These are phyloP conservation scores for Phytophthora quininea DNA, from an alignment of 352 stramenopile genomes.

Conservation along the genomic window DNA sequence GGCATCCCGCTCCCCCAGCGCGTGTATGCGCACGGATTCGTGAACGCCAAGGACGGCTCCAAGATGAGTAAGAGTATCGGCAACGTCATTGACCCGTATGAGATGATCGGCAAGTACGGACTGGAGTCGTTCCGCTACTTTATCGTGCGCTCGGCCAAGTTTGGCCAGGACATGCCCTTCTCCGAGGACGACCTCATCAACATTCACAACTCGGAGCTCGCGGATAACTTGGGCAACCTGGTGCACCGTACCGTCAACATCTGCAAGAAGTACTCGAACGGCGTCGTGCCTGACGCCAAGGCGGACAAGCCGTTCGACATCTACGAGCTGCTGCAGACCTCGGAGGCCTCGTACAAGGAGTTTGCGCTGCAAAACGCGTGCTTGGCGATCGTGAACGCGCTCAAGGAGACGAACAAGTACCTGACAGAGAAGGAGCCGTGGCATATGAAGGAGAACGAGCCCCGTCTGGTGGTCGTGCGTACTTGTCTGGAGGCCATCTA, in stretches of 20 bases:
- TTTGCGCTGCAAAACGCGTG: conserved; percentile 92
- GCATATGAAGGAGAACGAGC: conserved; percentile 94
- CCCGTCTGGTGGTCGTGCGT: conserved; percentile 91
- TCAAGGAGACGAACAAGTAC: conserved; percentile 97
- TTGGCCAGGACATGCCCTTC: conserved; percentile 96
- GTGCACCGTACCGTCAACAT: conserved; percentile 97
- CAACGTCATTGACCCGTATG: conserved; percentile 97
- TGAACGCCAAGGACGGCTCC: conserved; percentile 97
- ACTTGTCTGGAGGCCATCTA: conserved; percentile 98
- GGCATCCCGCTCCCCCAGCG: conserved; percentile 93
- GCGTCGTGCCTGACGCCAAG: conserved; percentile 62
- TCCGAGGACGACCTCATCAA: conserved; percentile 93
- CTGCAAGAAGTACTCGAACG: conserved; percentile 95
- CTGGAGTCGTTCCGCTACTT: conserved; percentile 97
- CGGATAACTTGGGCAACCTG: conserved; percentile 94
- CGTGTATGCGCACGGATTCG: conserved; percentile 98
- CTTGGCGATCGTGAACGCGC: conserved; percentile 89
- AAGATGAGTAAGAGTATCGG: conserved; percentile 99
- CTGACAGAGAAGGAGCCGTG: conserved; percentile 97
- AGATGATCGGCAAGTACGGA: conserved; percentile 94
- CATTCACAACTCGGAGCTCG: conserved; percentile 98
- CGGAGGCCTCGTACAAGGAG: conserved; percentile 91
- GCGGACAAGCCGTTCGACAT: conserved; percentile 88
- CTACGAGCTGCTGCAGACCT: conserved; percentile 78
- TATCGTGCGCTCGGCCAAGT: conserved; percentile 91